Percentiles rank a stretch among this genome's conserved stretches.
phyloP scores from a whole-genome alignment of 2,329 filamentous ascomycete genomes.

The Pseudogymnoascus sp. region DNA sequence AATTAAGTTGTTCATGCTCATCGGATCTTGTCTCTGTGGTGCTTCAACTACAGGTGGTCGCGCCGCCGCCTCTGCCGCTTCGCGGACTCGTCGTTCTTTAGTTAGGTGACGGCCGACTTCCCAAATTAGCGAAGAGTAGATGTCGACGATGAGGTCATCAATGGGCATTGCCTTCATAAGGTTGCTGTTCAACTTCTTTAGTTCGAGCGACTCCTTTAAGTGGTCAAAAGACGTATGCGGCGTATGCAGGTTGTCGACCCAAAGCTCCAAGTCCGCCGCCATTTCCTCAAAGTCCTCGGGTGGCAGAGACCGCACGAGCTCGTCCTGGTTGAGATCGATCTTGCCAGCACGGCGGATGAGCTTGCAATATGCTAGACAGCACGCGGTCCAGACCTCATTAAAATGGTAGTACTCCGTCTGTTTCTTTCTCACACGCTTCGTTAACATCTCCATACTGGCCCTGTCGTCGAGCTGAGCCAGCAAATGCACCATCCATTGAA shows the following conservation, averaged over 20 bases:
- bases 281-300: slow-evolving; percentile 58
- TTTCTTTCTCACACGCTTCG: slow-evolving; percentile 57
- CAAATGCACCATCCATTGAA: slow-evolving; percentile 56
- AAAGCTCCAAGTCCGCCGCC: slow-evolving; percentile 52
- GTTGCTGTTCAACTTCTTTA: slow-evolving; percentile 75
- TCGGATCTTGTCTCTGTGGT: slow-evolving; percentile 20
- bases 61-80: slow-evolving; percentile 20
- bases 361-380: slow-evolving; percentile 28
- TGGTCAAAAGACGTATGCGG: slow-evolving; percentile 48
- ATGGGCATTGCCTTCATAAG: slow-evolving; percentile 80
- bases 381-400: slow-evolving; percentile 22
- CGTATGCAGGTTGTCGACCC: slow-evolving; percentile 44
- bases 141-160: slow-evolving; percentile 89
- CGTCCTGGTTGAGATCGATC: slow-evolving; percentile 55
- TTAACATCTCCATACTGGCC: slow-evolving; percentile 53
- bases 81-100: slow-evolving; percentile 35
- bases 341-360: slow-evolving; percentile 50
- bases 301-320: slow-evolving; percentile 57
- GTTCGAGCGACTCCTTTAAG: slow-evolving; percentile 58
- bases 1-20: slow-evolving; percentile 27
- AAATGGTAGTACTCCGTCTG: slow-evolving; percentile 42
- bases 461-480: slow-evolving; percentile 57
- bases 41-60: neutral
- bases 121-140: slow-evolving; percentile 71
- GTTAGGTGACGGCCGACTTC: slow-evolving; percentile 48